These are phyloP conservation scores for Perilla frutescens DNA, from an alignment of 257 asterid species.

Conservation along the genomic window DNA sequence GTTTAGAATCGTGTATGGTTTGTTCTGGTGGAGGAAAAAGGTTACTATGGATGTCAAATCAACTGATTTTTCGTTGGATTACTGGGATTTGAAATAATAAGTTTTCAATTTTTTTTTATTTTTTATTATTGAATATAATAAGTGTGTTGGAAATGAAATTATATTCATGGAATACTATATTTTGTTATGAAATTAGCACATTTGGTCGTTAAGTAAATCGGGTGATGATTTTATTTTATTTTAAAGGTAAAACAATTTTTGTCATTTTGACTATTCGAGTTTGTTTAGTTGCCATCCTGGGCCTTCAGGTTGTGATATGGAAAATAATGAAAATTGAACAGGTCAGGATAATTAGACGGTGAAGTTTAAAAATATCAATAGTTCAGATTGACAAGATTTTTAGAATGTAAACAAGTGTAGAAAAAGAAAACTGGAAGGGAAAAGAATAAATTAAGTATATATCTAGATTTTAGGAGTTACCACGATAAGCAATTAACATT, in stretches of 20 bases:
- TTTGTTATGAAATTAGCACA: conserved; percentile 5
- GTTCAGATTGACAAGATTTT: background rate
- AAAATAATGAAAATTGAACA: background rate
- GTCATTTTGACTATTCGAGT: background rate
- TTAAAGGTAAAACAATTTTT: background rate
- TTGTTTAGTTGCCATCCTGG: background rate
- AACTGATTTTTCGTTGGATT: too few species aligned
- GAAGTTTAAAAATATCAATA: background rate
- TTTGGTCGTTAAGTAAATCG: too few species aligned
- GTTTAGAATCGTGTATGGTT: background rate
- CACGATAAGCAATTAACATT: background rate
- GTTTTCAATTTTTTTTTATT: too few species aligned
- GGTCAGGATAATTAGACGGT: background rate
- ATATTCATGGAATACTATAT: background rate
- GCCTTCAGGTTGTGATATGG: background rate
- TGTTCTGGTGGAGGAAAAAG: too few species aligned
- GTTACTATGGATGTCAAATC: too few species aligned
- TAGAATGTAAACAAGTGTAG: background rate
- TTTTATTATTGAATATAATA: too few species aligned
- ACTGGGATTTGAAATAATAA: too few species aligned
- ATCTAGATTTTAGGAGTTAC: background rate
- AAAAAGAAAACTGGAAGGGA: background rate
- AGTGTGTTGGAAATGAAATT: too few species aligned
- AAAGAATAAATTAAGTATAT: background rate
- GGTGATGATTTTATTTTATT: background rate